Evolutionary conservation across 2,329 filamentous ascomycete genomes (phyloP).

Genomic region (Dichotomopilus funicola): DNA sequence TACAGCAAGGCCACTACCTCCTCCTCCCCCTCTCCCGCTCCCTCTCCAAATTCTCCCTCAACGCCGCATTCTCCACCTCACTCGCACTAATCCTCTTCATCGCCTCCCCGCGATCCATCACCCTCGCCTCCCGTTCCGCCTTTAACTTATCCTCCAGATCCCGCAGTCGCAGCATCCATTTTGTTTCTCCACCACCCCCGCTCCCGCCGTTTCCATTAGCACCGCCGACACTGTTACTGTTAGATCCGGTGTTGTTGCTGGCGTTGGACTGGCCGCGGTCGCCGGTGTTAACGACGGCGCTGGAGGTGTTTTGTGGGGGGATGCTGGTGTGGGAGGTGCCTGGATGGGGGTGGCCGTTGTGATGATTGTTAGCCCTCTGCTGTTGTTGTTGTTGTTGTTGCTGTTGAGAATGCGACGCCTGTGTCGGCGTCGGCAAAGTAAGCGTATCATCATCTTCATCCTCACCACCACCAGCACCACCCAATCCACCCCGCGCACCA

Average conservation of each 20-base stretch:
- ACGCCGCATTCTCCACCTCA: constrained; percentile 22
- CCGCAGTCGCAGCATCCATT: constrained; percentile 78
- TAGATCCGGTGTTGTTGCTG: neutral
- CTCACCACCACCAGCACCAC: neutral
- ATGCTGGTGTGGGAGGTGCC: neutral
- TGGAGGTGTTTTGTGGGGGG: neutral
- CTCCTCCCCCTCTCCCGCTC: constrained; percentile 19
- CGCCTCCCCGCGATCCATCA: constrained; percentile 79
- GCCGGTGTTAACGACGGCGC: neutral
- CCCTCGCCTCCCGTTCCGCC: constrained; percentile 76
- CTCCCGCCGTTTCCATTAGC: neutral
- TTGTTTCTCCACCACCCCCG: constrained; percentile 49
- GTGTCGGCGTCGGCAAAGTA: neutral
- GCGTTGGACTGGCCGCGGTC: neutral
- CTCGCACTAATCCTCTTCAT: constrained; percentile 50
- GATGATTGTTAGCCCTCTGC: neutral
- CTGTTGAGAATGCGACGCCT: neutral
- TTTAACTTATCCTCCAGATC: constrained; percentile 87
- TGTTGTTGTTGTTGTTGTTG: neutral
- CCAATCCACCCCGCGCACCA: no score
- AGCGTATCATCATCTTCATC: constrained; percentile 8
- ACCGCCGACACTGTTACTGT: neutral
- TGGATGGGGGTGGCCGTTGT: neutral
- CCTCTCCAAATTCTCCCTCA: constrained; percentile 23
- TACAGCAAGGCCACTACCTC: neutral